These are phyloP conservation scores for Yamadazyma philogaea DNA, from an alignment of 805 yeast genomes.

Conservation along the genomic window DNA sequence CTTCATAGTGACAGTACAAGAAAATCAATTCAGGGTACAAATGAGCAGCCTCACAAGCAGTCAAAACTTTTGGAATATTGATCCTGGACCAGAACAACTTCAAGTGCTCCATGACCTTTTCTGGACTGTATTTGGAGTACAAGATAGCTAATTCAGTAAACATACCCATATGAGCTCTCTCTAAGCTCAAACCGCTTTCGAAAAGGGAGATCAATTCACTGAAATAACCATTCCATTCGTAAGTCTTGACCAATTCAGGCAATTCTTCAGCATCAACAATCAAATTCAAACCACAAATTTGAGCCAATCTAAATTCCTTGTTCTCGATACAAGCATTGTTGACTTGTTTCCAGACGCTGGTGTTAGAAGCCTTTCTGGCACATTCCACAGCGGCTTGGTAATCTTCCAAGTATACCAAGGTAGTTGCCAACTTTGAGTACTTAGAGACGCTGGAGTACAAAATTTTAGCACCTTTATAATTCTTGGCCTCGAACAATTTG, in stretches of 20 bases:
- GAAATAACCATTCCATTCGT: conserved; percentile 88
- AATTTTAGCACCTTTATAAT: conserved; percentile 90
- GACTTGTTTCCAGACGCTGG: conserved; percentile 95
- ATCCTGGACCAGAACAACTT: conserved; percentile 97
- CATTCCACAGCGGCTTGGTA: conserved; percentile 97
- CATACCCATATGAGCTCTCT: conserved; percentile 99
- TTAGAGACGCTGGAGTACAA: conserved; percentile 83
- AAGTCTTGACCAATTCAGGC: conserved; percentile 80
- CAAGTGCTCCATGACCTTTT: conserved; percentile 91
- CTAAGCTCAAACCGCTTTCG: conserved; percentile 93
- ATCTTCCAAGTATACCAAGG: conserved; percentile 86
- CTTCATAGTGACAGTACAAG: conserved; percentile 96
- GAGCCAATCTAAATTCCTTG: conserved; percentile 94
- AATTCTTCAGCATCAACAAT: conserved; percentile 97
- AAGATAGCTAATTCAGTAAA: conserved; percentile 92
- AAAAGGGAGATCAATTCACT: conserved; percentile 87
- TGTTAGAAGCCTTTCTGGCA: conserved; percentile 95
- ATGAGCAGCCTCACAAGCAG: conserved; percentile 91
- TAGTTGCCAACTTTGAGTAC: conserved; percentile 95
- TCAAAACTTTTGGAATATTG: conserved; percentile 94
- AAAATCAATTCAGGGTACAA: conserved; percentile 95
- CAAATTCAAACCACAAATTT: conserved; percentile 96
- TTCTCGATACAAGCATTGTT: conserved; percentile 94
- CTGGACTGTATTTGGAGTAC: conserved; percentile 87
- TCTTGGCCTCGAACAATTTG: conserved; percentile 71